Percentiles rank a stretch among this genome's conserved stretches.
These are phyloP conservation scores for Actinomortierella wolfii DNA, from an alignment of 371 early-diverging fungal genomes.

Conservation along the genomic window DNA sequence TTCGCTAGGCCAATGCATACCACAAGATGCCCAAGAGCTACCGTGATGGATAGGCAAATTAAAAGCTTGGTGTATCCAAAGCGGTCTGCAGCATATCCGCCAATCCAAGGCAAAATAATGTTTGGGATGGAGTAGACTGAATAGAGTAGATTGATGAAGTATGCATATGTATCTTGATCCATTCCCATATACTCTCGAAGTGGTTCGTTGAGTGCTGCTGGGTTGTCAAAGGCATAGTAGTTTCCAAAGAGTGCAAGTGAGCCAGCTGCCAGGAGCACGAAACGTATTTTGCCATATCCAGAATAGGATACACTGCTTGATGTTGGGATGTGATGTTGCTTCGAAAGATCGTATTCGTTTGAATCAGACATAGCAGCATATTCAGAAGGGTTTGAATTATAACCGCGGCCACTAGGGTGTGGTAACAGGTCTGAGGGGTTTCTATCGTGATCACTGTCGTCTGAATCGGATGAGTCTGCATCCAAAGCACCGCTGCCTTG, in stretches of 20 bases:
- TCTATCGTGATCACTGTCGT: too few relatives aligned
- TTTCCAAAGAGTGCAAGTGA: slow-evolving; percentile 59
- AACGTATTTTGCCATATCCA: slow-evolving; percentile 29
- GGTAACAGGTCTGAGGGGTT: too few relatives aligned
- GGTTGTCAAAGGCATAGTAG: slow-evolving; percentile 69
- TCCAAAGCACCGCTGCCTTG: too few relatives aligned
- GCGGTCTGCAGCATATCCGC: slow-evolving; percentile 56
- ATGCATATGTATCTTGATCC: slow-evolving; percentile 39
- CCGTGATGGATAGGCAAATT: slow-evolving; percentile 52
- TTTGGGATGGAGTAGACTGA: slow-evolving; percentile 75
- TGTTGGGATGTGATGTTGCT: too few relatives aligned
- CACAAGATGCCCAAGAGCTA: slow-evolving; percentile 64
- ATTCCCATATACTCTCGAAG: slow-evolving; percentile 45
- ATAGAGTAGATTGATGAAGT: slow-evolving; percentile 52
- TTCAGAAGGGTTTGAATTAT: too few relatives aligned
- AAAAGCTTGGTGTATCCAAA: slow-evolving; percentile 50
- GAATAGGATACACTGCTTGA: too few relatives aligned
- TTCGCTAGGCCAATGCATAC: slow-evolving; percentile 57
- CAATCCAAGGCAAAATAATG: slow-evolving; percentile 60
- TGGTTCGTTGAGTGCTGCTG: slow-evolving; percentile 60
- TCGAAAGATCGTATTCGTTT: too few relatives aligned
- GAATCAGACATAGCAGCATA: too few relatives aligned
- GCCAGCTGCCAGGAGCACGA: slow-evolving; percentile 48
- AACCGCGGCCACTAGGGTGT: too few relatives aligned
- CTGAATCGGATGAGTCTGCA: too few relatives aligned